Evolutionary conservation across 2,329 filamentous ascomycete species (phyloP), one percentile per base, ranked within the genome.

Genomic region (Fusarium bulbicola): DNA sequence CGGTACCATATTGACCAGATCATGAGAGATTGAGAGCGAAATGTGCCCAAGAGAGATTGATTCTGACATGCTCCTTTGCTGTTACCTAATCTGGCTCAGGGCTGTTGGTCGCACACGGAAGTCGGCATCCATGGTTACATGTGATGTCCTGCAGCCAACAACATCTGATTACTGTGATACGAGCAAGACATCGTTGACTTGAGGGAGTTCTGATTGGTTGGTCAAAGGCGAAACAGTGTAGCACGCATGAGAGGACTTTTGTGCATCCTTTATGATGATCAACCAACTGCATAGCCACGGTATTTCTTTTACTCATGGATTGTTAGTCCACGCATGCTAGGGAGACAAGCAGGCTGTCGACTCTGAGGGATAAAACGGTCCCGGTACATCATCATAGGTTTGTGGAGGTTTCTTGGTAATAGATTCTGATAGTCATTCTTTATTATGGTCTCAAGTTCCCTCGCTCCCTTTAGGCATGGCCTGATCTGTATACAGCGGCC

Each of bases 391-490:
- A 16, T 7, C 14, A 16, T n/a, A n/a, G 3, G 13, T 6, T 40
- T n/a, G 5, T 0, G 2, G 20, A 34, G 7, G 32, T 3, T 34
- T 1, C 1, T 15, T 8, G 7, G 32, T 7, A 32, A 32, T 15
- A 0, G 32, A 32, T 34, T 34, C 32, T 34, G 6, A 15, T 3
- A 34, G 14, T 34, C 32, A 34, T 34, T 15, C 32, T 34, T 15
- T 15, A 15, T 15, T 15, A 15, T 34, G 14, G 39, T 5, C 14
- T 11, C 9, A n/a, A 6, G 39, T 15, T n/a, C 7, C 14, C 21
- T 21, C 7, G 7, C 15, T 18, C n/a, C n/a, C 7, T 26, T 26
- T 1, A 9, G 24, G 11, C 16, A 1, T 32, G 46, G 28, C 28
- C 14, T n/a, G 21, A 28, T 28, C 26, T 20, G 14, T 7, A 34